Base-by-base conservation (phyloP, 768 basidiomycete species). In the Termitomyces eurrhizus region DNA sequence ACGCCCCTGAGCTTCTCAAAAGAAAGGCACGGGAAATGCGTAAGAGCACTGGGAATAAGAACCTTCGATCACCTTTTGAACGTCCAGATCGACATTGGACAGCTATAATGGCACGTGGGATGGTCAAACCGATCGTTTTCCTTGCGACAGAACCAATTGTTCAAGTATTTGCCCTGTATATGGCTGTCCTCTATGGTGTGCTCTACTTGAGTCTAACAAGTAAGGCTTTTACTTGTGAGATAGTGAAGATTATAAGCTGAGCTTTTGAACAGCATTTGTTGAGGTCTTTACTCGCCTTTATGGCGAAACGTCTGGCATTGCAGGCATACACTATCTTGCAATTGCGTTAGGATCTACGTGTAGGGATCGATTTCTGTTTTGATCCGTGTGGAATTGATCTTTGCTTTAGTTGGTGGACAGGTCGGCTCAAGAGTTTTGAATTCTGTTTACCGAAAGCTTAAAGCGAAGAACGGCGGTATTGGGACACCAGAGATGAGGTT, bases 311-410 rank as follows among this genome's bases (percentile, higher is more conserved):
- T 69, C 77, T 7, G 86, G 86, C 0, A 80, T 84, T 60, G 74
- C 83, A 1, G 83, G 85, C 0, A 65, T 87, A n/a, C 80, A 88
- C 65, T 89, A 88, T 64, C 70, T 88, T 53, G 77, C 86, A 1
- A 78, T 88, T 52, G 85, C 84, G 0, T 53, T 87, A 7, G 87
- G 87, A 18, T 74, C 74, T 52, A 73, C 74, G 5, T 24, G 64
- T 86, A 35, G 78, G 82, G 82, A 24, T 65, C 77, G 50, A 65
- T 66, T 7, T 68, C 16, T 73, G 29, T 44, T 44, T 11, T 73
- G 7, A 46, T 11, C 18, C 14, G 8, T 29, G 9, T 24, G 9
- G 26, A 37, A 14, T 21, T 42, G 18, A 29, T 41, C 32, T 24
- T 55, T 3, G 37, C 14, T 45, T 37, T 37, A 75, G 71, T 64